A percentile compares a stretch with the other conserved stretches of the same genome.
phyloP scores from a whole-genome alignment of 2,329 filamentous ascomycete genomes.

The Ramichloridium luteum region DNA sequence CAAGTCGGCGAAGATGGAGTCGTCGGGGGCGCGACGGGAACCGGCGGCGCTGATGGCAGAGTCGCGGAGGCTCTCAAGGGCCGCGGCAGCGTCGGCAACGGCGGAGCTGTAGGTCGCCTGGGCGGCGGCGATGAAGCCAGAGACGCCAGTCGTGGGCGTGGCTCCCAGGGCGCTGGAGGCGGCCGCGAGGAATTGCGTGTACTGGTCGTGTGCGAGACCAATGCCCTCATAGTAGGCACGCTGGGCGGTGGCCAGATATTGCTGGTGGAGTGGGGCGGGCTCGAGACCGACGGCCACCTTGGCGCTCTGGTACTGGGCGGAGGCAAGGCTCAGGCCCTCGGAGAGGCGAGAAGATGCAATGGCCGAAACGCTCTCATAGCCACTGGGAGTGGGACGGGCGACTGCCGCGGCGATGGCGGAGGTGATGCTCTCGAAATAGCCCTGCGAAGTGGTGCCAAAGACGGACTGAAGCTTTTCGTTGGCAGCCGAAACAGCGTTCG shows the following conservation, averaged over 20 bases:
- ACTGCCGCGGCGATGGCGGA: neutral
- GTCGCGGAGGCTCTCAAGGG: constrained; percentile 16
- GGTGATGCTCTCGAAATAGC: constrained; percentile 36
- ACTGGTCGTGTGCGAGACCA: constrained; percentile 65
- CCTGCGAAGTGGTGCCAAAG: constrained; percentile 33
- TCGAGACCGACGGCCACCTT: constrained; percentile 53
- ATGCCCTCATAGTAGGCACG: constrained; percentile 66
- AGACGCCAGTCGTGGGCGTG: constrained; percentile 54
- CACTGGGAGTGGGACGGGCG: constrained; percentile 5
- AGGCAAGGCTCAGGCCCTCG: constrained; percentile 58
- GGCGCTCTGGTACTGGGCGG: constrained; percentile 57
- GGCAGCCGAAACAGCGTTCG: constrained; percentile 50
- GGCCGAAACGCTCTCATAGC: constrained; percentile 37
- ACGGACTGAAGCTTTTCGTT: constrained; percentile 47
- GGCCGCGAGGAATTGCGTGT: constrained; percentile 60
- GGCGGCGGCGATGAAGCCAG: constrained; percentile 47
- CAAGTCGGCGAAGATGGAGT: constrained; percentile 15
- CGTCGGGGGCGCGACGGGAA: constrained; percentile 1
- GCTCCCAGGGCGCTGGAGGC: constrained; percentile 60
- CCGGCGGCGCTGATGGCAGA: constrained; percentile 16
- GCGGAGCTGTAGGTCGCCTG: constrained; percentile 26
- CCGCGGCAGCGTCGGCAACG: constrained; percentile 21
- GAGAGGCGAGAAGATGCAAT: constrained; percentile 58
- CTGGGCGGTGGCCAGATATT: constrained; percentile 47
- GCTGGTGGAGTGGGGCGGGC: constrained; percentile 44